Evolutionary conservation across 441 rosid genomes (phyloP), one percentile per base, ranked within the genome.

Genomic region (Lepidium campestre): DNA sequence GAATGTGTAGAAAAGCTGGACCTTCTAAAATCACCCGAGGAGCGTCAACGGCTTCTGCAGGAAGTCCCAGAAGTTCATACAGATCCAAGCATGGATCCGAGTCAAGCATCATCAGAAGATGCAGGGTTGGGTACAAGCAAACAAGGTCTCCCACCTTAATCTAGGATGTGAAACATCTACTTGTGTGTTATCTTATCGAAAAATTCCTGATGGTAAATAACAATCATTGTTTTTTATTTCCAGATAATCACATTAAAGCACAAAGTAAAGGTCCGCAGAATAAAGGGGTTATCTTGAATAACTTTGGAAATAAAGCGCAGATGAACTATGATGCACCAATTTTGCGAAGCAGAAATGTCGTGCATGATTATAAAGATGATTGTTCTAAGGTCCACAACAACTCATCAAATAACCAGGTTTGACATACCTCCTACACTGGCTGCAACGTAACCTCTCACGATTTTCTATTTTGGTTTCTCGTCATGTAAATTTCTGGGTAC

Each of bases 1-100:
- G 98, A 89, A 84, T 89, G 73, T 62, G 74, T 86, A 19, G 91
- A 85, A 80, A 96, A 89, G 77, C 74, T 90, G 74, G 86, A 82
- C 83, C 86, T 84, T 73, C 78, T 96, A 76, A 73, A 83, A 53
- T 93, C 97, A 25, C 84, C 83, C 13, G 82, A 81, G 75, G 97
- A 85, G 75, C 85, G 76, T 45, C 88, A 87, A 75, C 82, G 89
- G 54, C 85, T 88, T 81, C 68, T 87, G 74, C 80, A 69, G 61
- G 94, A 84, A 73, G 72, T 79, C 74, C 93, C 93, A 12, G 73
- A 76, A 48, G 84, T 96, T 45, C 98, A 93, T 60, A 15, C 82
- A 8, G 97, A 89, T 78, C 86, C 80, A 49, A 78, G 70, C 55
- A 78, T 85, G 87, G 78, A 80, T 74, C 86, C 86, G 15, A 74